Evolutionary conservation across 495 filamentous ascomycete genomes (phyloP), one percentile per base, ranked within the genome.

Genomic region (Lasiosphaeria miniovina): DNA sequence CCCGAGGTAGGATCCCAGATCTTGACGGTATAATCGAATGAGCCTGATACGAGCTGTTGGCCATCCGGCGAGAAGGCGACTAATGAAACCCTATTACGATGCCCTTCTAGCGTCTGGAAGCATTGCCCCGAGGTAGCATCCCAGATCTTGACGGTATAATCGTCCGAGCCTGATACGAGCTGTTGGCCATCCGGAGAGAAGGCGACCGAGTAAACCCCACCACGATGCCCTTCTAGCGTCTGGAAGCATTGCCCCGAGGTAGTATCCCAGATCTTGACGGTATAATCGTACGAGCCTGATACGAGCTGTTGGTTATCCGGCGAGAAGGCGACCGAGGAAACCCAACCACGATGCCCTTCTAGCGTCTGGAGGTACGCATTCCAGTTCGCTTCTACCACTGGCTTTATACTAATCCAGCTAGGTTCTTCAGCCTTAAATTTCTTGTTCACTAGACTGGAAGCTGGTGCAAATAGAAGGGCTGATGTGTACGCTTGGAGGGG

Each of bases 1-100:
- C 93, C 93, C 45, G 86, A 90, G 35, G 91, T 87, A 49, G 96
- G 74, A 74, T 96, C 91, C 92, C 92, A 96, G 10, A 96, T 78
- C 72, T 95, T 95, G 55, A 94, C 84, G 0, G 91, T 95, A 61
- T 89, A 85, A 72, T 96, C 92, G 4, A 88, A 89, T 0, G 92
- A 96, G 11, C 87, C 86, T 0, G 91, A 96, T 35, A 90, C 90
- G 17, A 96, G 84, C 36, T 94, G 83, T 62, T 96, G 7, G 41
- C 41, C 34, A 58, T 62, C 41, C 3, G 41, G 50, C 7, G 49
- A 62, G 49, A 62, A 62, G 8, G 43, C 59, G 0, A 61, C 59
- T 35, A 41, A 58, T 4, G 2, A 14, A 52, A 61, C 54, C 36
- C 0, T 45, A n/a, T 52, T 5, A 14, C 51, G 24, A 55, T 60